These are phyloP conservation scores for Tuber indicum DNA, from an alignment of 495 filamentous ascomycete genomes.

Conservation along the genomic window DNA sequence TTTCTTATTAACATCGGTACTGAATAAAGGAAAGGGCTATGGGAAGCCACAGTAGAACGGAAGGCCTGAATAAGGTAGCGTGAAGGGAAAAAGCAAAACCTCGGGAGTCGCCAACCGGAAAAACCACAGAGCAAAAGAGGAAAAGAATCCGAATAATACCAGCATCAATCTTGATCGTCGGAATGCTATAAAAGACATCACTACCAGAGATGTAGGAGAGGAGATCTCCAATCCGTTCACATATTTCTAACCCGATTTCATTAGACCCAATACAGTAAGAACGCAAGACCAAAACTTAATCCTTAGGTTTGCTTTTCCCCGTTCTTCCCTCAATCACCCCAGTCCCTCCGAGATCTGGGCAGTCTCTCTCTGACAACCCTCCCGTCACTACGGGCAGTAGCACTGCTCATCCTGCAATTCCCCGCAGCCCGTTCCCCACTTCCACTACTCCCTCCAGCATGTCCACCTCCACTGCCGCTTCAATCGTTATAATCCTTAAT, in stretches of 20 bases:
- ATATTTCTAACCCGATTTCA: neutral
- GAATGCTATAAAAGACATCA: neutral
- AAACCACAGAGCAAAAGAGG: neutral
- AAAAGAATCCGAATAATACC: slow-evolving; percentile 6
- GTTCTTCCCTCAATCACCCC: neutral
- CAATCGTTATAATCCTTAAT: slow-evolving; percentile 47
- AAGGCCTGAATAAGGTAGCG: slow-evolving; percentile 3
- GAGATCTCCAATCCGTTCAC: slow-evolving; percentile 8
- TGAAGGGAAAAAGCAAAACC: slow-evolving; percentile 11
- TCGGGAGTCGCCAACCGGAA: slow-evolving; percentile 21
- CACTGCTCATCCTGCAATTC: slow-evolving; percentile 6
- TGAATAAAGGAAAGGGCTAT: neutral
- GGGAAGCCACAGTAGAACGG: neutral
- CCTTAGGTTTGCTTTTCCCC: slow-evolving; percentile 13
- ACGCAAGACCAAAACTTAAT: neutral
- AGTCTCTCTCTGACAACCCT: slow-evolving; percentile 28
- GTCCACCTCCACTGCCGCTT: slow-evolving; percentile 30
- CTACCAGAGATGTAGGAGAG: neutral
- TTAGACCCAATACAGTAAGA: neutral
- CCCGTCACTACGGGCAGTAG: slow-evolving; percentile 19
- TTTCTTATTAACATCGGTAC: neutral
- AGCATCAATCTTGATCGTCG: neutral
- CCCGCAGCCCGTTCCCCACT: slow-evolving; percentile 10
- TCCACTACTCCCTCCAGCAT: slow-evolving; percentile 9
- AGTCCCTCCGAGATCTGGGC: slow-evolving; percentile 14